A percentile compares a stretch with the other conserved stretches of the same genome.
These are phyloP conservation scores for Bruguiera sexangula DNA, from an alignment of 345 rosid genomes.

Conservation along the genomic window DNA sequence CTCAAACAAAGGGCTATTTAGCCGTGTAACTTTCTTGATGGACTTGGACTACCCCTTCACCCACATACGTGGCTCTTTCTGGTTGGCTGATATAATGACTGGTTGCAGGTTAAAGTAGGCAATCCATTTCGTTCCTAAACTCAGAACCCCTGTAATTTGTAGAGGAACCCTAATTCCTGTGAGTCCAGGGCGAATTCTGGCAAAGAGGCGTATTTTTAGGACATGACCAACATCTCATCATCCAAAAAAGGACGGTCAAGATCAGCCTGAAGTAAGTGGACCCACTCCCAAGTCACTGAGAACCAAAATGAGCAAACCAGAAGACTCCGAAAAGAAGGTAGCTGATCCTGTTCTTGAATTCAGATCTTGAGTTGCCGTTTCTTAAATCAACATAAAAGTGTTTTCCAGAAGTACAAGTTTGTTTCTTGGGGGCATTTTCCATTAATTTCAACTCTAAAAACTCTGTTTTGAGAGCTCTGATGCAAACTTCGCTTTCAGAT, in stretches of 20 bases:
- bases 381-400: too few relatives aligned
- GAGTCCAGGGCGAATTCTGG: neutral
- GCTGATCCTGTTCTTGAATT: too few relatives aligned
- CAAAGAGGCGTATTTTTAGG: neutral
- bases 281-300: conserved; percentile 29
- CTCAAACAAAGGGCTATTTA: neutral
- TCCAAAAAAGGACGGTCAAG: conserved; percentile 45
- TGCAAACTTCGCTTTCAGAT: neutral
- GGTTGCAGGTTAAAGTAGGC: neutral
- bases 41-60: too few relatives aligned
- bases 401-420: neutral
- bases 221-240: conserved; percentile 39
- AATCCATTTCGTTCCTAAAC: conserved; percentile 1
- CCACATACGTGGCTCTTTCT: neutral
- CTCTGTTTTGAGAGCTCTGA: neutral
- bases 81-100: too few relatives aligned
- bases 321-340: conserved; percentile 51
- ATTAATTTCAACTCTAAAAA: neutral
- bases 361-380: too few relatives aligned
- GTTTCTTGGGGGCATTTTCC: neutral
- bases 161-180: conserved; percentile 16
- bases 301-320: conserved; percentile 55
- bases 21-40: neutral
- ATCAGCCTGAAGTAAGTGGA: conserved; percentile 18
- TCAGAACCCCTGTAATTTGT: neutral